Base-by-base conservation (phyloP, 805 yeast species). In the Saturnispora halmiae region DNA sequence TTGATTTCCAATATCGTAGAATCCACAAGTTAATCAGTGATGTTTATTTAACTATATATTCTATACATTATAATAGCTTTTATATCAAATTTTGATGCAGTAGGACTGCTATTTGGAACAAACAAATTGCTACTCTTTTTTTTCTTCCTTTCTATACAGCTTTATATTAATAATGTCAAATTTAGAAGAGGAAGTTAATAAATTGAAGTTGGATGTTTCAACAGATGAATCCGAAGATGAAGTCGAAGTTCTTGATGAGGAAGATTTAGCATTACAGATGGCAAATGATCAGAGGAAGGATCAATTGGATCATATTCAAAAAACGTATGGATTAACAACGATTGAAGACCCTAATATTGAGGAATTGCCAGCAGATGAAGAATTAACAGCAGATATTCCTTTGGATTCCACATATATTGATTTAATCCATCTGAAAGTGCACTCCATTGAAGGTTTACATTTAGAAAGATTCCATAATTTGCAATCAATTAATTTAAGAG, bases 401-500 rank as follows among this genome's bases (percentile, higher is more conserved):
- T 64, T 66, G n/a, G 82, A 82, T 47, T 63, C 75, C 0, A 78
- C 71, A 20, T 69, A 68, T 24, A 63, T 84, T 27, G 86, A 81
- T 39, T 61, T 85, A 47, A 66, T 81, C 15, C 94, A 85, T 54
- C 61, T 81, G 55, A 82, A 82, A 59, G 75, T 85, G 31, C 53
- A 65, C 8, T 72, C 82, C 0, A 52, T 86, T 52, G 79, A 75
- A 41, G 84, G 71, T 45, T 64, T 85, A 48, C 65, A 73, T 25
- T 60, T 85, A 35, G 57, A 54, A 11, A 64, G 84, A 42, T 84
- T 87, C 56, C 54, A 32, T 1, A 59, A 73, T 22, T 63, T 87
- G 44, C 77, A 73, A 49, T 56, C 67, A 4, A 63, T 90, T 16
- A 81, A 87, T 46, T 66, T 92, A 44, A 73, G 98, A 55, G 95